Base-by-base conservation (phyloP, 192 early-diverging fungal genomes). In the Lunasporangiospora selenospora region DNA sequence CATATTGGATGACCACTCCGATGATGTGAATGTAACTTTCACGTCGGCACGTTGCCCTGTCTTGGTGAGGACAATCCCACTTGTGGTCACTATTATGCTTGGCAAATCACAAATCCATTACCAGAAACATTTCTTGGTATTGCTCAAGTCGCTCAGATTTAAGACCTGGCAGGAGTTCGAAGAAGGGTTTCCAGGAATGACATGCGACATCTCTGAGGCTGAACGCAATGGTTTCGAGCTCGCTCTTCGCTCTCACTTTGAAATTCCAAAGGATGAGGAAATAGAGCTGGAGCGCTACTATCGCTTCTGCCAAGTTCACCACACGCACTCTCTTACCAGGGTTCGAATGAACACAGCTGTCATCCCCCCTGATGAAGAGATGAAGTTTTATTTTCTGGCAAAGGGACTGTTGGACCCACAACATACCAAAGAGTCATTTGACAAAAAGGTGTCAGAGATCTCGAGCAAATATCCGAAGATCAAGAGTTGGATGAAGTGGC, bases 121-220 rank as follows among this genome's bases (percentile, higher is more conserved):
- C 21, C 15, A 38, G n/a, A n/a, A 3, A 3, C 52, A 64, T 37
- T 64, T 64, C 36, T 24, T 36, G 7, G n/a, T n/a, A n/a, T n/a
- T n/a, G n/a, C n/a, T 64, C 13, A 9, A 21, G 33, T 54, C 52
- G 0, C 11, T 64, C 4, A 32, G 33, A 1, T 47, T 40, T 16
- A 53, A 43, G 27, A 53, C 62, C 3, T 64, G 43, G 41, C 12
- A 53, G 3, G 51, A 64, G 6, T 64, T 64, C 26, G 7, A 3
- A 0, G 52, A 36, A 10, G 5, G 29, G 1, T 54, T 64, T 29
- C 12, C 42, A 9, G 62, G 62, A 10, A 64, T 54, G 43, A 64
- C 62, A 3, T 64, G 51, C 21, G 51, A 54, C 21, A 39, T 64
- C 44, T 64, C 62, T 7, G 62, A 64, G 27, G 52, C 62, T 13